Base-by-base conservation (phyloP, 768 basidiomycete genomes). In the Amylocystis lapponica region DNA sequence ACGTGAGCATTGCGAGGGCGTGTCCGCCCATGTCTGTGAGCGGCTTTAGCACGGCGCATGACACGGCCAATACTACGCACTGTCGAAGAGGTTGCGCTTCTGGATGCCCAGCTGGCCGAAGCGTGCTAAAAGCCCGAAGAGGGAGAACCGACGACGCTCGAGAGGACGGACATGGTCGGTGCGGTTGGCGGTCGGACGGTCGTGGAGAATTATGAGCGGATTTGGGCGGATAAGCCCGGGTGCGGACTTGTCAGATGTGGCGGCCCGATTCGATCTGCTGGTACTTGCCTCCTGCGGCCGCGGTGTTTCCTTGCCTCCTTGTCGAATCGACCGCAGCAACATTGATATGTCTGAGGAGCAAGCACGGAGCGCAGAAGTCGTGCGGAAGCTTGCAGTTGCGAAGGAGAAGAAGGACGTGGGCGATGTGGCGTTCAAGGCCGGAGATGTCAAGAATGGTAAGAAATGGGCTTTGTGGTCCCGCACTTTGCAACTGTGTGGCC, bases 61-160 rank as follows among this genome's bases (percentile, higher is more conserved):
- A 12, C 5, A 21, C 11, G 14, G 13, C 16, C 26, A 14, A 9
- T 19, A 9, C 6, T 17, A 76, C 90, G 61, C 59, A 94, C 92
- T 89, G 35, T 80, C 74, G 64, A 86, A 77, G 47, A 93, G 73
- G 58, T 81, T 80, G 56, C 85, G 74, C 59, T 75, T 81, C 64
- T 90, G 84, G 56, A 96, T 85, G 41, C 83, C 85, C 19, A 96
- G 79, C 66, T 94, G 91, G 54, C 87, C 89, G 47, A 91, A 71
- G 46, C 93, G 76, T 16, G 83, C 81, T 17, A 82, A 81, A 46
- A 96, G 82, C 32, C 92, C 92, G 58, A 91, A 83, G 44, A 75
- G 63, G 3, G 87, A 85, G 65, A 88, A 88, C 87, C 86, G 58
- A 88, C 61, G 49, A 90, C 65, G 58, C 78, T 86, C 38, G 78